phyloP scores from a whole-genome alignment of 2,329 filamentous ascomycete species.

The Fusarium liriodendri region DNA sequence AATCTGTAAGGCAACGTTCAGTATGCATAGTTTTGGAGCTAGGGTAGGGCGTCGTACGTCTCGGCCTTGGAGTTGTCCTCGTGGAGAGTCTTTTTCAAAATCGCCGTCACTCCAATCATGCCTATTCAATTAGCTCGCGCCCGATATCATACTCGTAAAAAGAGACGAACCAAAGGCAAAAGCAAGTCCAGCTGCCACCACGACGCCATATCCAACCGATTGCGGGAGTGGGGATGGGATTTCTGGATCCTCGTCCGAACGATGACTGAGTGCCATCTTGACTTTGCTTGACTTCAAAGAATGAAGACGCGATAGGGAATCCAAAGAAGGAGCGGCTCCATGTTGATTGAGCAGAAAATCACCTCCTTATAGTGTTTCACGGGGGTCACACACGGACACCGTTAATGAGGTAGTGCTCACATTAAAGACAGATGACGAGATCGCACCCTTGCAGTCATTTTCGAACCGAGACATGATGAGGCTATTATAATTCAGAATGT shows the following conservation, averaged over 20 bases:
- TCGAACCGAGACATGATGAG: constrained; percentile 5
- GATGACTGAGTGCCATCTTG: background rate
- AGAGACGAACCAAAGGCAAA: constrained; percentile 76
- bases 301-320: background rate
- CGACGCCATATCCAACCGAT: constrained; percentile 76
- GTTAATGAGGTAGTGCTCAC: background rate
- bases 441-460: background rate
- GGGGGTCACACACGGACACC: background rate
- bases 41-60: background rate
- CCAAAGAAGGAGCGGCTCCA: background rate
- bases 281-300: background rate
- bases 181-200: constrained; percentile 76
- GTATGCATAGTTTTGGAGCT: background rate
- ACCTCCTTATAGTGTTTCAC: background rate
- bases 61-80: constrained; percentile 25
- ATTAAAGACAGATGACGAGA: constrained; percentile 4
- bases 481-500: constrained; percentile 16
- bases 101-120: constrained; percentile 19
- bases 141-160: background rate
- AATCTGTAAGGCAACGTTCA: constrained; percentile 3
- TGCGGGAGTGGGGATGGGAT: constrained; percentile 17
- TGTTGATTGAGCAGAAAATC: background rate
- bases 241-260: constrained; percentile 1
- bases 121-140: background rate
- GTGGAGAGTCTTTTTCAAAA: constrained; percentile 20